These are phyloP conservation scores for Candolleomyces eurysporus DNA, from an alignment of 768 basidiomycete species.

Conservation along the genomic window DNA sequence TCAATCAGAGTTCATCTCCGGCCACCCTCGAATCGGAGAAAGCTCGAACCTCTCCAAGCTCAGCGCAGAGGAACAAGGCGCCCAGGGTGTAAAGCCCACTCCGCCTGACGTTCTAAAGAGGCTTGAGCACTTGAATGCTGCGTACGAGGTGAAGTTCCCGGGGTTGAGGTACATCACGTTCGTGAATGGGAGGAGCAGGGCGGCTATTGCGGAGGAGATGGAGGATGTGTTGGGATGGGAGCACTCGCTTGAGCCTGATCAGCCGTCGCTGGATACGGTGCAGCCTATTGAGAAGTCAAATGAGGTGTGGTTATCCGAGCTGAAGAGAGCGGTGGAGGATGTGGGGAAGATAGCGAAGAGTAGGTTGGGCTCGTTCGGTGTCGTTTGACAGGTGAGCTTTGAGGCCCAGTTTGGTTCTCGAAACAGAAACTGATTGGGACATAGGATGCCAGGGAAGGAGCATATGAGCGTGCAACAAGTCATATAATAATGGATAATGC, in stretches of 20 bases:
- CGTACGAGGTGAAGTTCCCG: constrained; percentile 72
- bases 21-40: constrained; percentile 90
- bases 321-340: constrained; percentile 70
- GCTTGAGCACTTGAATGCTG: constrained; percentile 70
- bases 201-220: constrained; percentile 75
- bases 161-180: constrained; percentile 89
- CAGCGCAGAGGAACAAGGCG: constrained; percentile 80
- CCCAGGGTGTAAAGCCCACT: constrained; percentile 46
- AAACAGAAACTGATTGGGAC: neutral
- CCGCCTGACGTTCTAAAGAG: constrained; percentile 73
- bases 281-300: constrained; percentile 32
- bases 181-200: constrained; percentile 79
- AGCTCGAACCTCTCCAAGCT: constrained; percentile 68
- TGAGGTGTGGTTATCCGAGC: constrained; percentile 61
- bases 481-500: too few relatives aligned
- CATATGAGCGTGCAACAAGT: neutral
- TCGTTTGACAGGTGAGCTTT: constrained; percentile 21
- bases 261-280: constrained; percentile 38
- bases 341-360: constrained; percentile 77
- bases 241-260: constrained; percentile 46
- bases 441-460: neutral
- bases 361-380: constrained; percentile 49
- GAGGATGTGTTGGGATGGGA: constrained; percentile 58
- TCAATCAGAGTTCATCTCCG: constrained; percentile 68
- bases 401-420: neutral